Percentiles rank a stretch among this genome's conserved stretches.
Evolutionary conservation across 139 green algal genomes (phyloP).

Genomic region (Desmodesmus armatus): DNA sequence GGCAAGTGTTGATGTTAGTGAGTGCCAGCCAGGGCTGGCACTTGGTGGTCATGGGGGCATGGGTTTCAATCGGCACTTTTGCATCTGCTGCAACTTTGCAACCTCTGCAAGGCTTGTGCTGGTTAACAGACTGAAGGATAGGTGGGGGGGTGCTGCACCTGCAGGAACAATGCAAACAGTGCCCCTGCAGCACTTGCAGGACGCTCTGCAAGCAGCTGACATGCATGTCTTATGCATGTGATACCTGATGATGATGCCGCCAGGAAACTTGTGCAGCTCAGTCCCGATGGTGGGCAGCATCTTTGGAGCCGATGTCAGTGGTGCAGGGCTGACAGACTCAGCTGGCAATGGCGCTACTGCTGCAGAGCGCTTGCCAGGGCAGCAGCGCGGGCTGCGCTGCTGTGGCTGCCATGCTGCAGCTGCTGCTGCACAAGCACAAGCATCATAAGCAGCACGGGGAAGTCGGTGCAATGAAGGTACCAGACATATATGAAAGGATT

Average conservation of each 20-base stretch:
- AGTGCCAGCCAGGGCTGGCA: background rate
- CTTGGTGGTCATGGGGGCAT: background rate
- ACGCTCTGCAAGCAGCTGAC: background rate
- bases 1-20: background rate
- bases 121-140: background rate
- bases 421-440: background rate
- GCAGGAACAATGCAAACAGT: background rate
- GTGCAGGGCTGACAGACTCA: background rate
- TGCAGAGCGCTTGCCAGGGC: background rate
- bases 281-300: conserved; percentile 43
- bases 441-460: background rate
- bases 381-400: background rate
- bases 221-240: background rate
- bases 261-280: background rate
- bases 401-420: background rate
- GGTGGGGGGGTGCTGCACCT: background rate
- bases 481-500: background rate
- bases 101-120: no score
- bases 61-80: background rate
- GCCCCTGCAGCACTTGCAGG: background rate
- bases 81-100: background rate
- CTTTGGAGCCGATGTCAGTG: no score
- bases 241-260: conserved; percentile 15
- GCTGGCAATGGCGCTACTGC: background rate
- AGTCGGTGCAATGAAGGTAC: background rate